phyloP scores from a whole-genome alignment of 2,329 filamentous ascomycete genomes.

The Purpureocillium takamizusanense region DNA sequence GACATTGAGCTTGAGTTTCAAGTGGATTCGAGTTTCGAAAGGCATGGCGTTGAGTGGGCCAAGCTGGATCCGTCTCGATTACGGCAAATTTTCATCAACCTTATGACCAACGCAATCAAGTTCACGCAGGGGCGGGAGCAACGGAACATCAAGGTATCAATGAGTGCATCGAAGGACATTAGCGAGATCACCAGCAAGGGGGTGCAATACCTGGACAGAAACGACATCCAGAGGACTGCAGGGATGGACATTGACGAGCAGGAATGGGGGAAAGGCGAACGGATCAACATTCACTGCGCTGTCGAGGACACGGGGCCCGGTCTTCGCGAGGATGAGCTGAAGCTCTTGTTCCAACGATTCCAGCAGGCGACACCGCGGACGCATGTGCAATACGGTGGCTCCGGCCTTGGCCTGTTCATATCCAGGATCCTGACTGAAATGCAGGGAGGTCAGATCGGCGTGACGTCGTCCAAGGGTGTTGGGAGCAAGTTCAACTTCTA shows the following conservation, averaged over 20 bases:
- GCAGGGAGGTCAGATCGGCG: constrained; percentile 70
- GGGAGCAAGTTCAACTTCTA: constrained; percentile 74
- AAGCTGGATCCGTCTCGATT: constrained; percentile 67
- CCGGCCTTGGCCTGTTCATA: constrained; percentile 65
- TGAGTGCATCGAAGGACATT: constrained; percentile 52
- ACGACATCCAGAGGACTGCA: constrained; percentile 23
- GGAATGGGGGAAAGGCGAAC: constrained; percentile 65
- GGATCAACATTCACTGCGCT: constrained; percentile 63
- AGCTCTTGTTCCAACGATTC: constrained; percentile 58
- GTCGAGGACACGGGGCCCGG: constrained; percentile 66
- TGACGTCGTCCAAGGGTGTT: constrained; percentile 55
- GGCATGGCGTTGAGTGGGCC: constrained; percentile 60
- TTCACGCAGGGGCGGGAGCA: constrained; percentile 53
- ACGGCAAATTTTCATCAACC: constrained; percentile 67
- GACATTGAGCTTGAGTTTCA: constrained; percentile 63
- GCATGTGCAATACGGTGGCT: constrained; percentile 64
- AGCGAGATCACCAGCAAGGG: constrained; percentile 28
- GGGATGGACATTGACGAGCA: constrained; percentile 36
- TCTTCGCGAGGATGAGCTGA: constrained; percentile 54
- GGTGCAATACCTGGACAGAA: constrained; percentile 38
- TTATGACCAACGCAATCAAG: constrained; percentile 61
- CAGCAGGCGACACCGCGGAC: constrained; percentile 60
- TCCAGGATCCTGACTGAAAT: constrained; percentile 66
- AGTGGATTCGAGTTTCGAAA: constrained; percentile 58
- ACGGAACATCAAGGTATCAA: constrained; percentile 51